These are phyloP conservation scores for Berberis vulgaris DNA, from an alignment of 164 flowering plant species.

Conservation along the genomic window DNA sequence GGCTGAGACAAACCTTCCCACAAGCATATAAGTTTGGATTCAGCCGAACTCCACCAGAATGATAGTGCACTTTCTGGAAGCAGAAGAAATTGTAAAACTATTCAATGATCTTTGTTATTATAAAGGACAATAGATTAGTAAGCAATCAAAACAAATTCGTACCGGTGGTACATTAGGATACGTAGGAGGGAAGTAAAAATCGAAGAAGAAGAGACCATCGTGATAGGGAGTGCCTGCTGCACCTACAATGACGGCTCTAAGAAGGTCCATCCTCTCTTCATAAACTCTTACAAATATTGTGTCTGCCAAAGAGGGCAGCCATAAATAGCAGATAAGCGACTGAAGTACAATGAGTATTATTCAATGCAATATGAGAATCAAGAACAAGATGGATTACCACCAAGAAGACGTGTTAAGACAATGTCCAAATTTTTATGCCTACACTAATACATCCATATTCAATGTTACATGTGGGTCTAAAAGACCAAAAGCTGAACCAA, in stretches of 20 bases:
- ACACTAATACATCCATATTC: no score
- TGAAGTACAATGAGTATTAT: no score
- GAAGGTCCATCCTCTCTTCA: slow-evolving; percentile 10
- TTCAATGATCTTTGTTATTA: neutral
- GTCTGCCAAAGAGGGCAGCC: no score
- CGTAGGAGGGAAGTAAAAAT: slow-evolving; percentile 2
- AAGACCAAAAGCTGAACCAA: no score
- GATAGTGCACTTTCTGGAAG: slow-evolving; percentile 6
- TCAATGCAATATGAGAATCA: no score
- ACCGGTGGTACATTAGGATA: slow-evolving; percentile 7
- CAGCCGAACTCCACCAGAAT: slow-evolving; percentile 2
- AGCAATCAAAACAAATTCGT: neutral
- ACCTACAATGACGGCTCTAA: slow-evolving; percentile 11
- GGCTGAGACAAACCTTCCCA: slow-evolving; percentile 9
- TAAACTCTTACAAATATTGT: slow-evolving; percentile 11
- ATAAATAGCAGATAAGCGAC: no score
- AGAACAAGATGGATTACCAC: no score
- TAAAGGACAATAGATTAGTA: neutral
- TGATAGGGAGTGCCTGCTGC: slow-evolving; percentile 11
- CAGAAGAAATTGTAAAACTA: neutral
- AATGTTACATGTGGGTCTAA: no score
- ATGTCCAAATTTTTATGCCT: no score
- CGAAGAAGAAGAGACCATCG: slow-evolving; percentile 11
- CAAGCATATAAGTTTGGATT: slow-evolving; percentile 7
- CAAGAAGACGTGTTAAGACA: no score